phyloP scores from a whole-genome alignment of 1,139 yeast genomes.

The Maudiozyma humilis region DNA sequence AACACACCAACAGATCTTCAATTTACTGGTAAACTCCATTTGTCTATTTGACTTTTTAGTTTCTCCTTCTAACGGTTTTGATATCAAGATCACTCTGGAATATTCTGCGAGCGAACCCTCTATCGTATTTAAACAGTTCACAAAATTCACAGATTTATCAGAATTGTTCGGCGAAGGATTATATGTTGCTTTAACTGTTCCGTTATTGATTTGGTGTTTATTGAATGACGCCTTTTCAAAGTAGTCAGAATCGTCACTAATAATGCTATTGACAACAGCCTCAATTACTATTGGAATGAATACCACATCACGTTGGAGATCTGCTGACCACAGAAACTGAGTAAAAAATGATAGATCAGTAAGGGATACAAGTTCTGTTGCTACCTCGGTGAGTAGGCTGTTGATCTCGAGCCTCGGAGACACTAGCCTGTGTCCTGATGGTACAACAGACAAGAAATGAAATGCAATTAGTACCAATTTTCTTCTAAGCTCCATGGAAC shows the following conservation, averaged over 20 bases:
- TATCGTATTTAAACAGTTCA: neutral
- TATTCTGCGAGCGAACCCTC: neutral
- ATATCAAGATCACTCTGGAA: neutral
- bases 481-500: constrained; percentile 22
- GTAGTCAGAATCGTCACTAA: neutral
- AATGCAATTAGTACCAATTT: constrained; percentile 17
- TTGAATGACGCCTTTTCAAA: neutral
- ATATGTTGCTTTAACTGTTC: neutral
- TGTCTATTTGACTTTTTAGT: neutral
- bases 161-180: neutral
- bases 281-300: constrained; percentile 6
- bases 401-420: constrained; percentile 15
- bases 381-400: constrained; percentile 12
- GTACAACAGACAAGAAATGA: constrained; percentile 16
- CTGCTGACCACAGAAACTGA: constrained; percentile 14
- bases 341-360: constrained; percentile 16
- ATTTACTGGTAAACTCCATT: neutral
- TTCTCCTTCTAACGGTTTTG: neutral
- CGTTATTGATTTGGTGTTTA: neutral
- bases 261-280: constrained; percentile 2
- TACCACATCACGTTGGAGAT: constrained; percentile 1
- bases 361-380: constrained; percentile 13
- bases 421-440: constrained; percentile 14
- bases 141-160: neutral
- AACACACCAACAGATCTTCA: constrained; percentile 5